These are phyloP conservation scores for Rhizoctonia solani DNA, from an alignment of 1,284 basidiomycete genomes.

Conservation along the genomic window DNA sequence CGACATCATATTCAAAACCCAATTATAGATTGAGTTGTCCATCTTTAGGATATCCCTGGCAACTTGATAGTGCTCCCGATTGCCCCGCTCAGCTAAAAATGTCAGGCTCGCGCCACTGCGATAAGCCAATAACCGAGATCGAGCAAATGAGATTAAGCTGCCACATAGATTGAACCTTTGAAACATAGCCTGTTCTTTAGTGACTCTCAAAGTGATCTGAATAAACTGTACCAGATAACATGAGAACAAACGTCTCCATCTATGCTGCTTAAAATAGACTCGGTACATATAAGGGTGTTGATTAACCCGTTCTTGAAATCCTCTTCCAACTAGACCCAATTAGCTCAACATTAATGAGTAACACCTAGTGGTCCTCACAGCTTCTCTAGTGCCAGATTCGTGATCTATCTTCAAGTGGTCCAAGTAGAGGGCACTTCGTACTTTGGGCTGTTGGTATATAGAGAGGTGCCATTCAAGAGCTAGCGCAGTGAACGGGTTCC, in stretches of 20 bases:
- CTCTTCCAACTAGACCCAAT: neutral
- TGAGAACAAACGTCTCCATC: slow-evolving; percentile 18
- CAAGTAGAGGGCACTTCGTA: slow-evolving; percentile 11
- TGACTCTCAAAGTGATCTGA: neutral
- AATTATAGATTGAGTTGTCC: slow-evolving; percentile 47
- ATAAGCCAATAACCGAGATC: slow-evolving; percentile 53
- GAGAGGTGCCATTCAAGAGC: slow-evolving; percentile 18
- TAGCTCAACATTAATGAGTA: neutral
- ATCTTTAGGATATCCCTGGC: slow-evolving; percentile 46
- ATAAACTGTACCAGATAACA: slow-evolving; percentile 7
- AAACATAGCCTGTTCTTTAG: slow-evolving; percentile 9
- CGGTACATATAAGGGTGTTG: slow-evolving; percentile 14
- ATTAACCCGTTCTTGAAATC: neutral
- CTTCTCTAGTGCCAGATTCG: neutral
- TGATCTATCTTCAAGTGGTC: neutral
- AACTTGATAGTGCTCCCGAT: slow-evolving; percentile 58
- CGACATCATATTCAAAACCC: slow-evolving; percentile 49
- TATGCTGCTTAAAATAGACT: slow-evolving; percentile 9
- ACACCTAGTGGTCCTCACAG: neutral
- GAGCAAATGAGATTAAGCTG: slow-evolving; percentile 62
- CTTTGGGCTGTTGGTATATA: neutral
- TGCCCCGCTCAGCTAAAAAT: slow-evolving; percentile 64
- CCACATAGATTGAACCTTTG: slow-evolving; percentile 64
- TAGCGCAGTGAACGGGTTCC: slow-evolving; percentile 15
- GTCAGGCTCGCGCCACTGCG: slow-evolving; percentile 58